These are phyloP conservation scores for Pezicula carpinea DNA, from an alignment of 2,329 filamentous ascomycete species.

Conservation along the genomic window DNA sequence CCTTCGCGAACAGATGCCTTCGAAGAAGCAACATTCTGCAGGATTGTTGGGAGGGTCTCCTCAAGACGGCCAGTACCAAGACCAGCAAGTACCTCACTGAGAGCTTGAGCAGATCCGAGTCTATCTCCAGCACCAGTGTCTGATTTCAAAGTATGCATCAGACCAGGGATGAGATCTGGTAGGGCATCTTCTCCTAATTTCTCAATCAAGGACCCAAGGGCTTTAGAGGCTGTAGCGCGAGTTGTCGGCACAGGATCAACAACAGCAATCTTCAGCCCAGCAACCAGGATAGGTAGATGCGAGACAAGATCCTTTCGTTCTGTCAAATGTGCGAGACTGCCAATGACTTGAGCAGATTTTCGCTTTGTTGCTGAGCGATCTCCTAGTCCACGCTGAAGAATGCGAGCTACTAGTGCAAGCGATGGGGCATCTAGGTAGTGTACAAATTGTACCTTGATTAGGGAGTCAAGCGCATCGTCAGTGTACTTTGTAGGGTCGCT, in stretches of 20 bases:
- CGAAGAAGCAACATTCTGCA: slow-evolving; percentile 90
- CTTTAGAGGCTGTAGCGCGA: slow-evolving; percentile 91
- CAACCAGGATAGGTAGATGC: slow-evolving; percentile 87
- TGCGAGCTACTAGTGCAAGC: slow-evolving; percentile 88
- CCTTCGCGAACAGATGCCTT: slow-evolving; percentile 91
- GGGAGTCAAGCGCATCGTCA: slow-evolving; percentile 83
- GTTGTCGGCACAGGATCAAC: slow-evolving; percentile 97
- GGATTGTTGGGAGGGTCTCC: slow-evolving; percentile 90
- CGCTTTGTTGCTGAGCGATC: slow-evolving; percentile 93
- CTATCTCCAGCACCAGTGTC: slow-evolving; percentile 95
- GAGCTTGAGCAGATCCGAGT: slow-evolving; percentile 90
- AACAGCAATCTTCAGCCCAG: slow-evolving; percentile 80
- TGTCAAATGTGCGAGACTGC: slow-evolving; percentile 92
- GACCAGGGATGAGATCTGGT: slow-evolving; percentile 92
- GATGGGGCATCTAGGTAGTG: slow-evolving; percentile 98
- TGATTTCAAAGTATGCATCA: slow-evolving; percentile 97
- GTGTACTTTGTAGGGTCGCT: slow-evolving; percentile 98
- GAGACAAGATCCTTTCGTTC: slow-evolving; percentile 90
- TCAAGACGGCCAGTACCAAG: slow-evolving; percentile 88
- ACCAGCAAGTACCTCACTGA: slow-evolving; percentile 93
- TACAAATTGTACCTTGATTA: slow-evolving; percentile 98
- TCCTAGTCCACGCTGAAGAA: slow-evolving; percentile 84
- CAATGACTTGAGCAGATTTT: slow-evolving; percentile 96
- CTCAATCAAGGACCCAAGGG: slow-evolving; percentile 92
- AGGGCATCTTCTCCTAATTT: slow-evolving; percentile 96